Base-by-base conservation (phyloP, 805 yeast genomes). In the Schwanniomyces sp. region DNA sequence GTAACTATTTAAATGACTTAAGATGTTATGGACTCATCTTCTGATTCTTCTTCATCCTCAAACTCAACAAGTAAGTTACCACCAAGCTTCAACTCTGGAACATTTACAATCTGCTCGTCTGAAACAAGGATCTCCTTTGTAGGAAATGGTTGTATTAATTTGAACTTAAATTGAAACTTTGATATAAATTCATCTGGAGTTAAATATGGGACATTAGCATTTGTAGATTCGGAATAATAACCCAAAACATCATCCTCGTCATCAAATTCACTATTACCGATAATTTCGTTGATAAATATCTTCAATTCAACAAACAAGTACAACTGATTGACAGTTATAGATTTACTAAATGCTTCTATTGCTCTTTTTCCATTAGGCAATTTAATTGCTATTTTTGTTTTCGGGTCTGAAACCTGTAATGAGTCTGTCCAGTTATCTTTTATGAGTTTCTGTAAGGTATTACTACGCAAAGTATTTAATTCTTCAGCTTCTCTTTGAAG, bases 311-410 rank as follows among this genome's bases (percentile, higher is more conserved):
- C 75, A 53, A 68, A 79, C 42, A 77, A 56, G 56, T 82, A 82
- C 2, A 84, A 56, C 39, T 82, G 83, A 36, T 58, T 61, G 21
- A 79, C 51, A 0, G 78, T 56, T n/a, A 74, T 66, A 1, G 61
- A 49, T 28, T 69, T 64, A 37, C 56, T 52, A 45, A 84, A 74
- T 32, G 68, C 72, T 29, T 77, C 75, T 2, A 81, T 68, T 7
- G 75, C 58, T 46, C 83, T 62, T 42, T 70, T 69, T 2, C 88
- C 88, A 30, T 72, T 59, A 7, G 86, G 82, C 30, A 79, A 64
- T 58, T 82, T 76, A 52, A 84, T 67, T 43, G 85, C 83, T 17
- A 84, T 72, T 42, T 65, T 57, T 0, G 69, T 69, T 32, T 44
- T 50, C 10, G 51, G 46, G 1, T 49, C 51, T 28, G 50, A 50